Evolutionary conservation across 1,139 yeast species (phyloP).

Genomic region (Wickerhamomyces sp.): DNA sequence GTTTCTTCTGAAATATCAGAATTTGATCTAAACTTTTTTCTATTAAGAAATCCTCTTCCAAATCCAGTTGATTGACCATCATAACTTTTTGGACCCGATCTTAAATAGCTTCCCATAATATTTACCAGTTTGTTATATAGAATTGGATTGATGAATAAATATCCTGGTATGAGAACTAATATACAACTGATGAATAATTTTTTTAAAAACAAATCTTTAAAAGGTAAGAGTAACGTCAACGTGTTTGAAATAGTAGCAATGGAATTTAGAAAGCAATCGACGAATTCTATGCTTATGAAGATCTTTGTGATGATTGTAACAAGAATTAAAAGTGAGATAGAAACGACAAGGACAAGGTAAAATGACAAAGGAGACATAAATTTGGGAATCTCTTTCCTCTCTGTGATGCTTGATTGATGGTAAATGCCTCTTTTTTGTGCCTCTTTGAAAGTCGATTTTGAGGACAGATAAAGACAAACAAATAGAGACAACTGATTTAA

Average conservation of each 20-base stretch:
- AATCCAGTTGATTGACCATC: constrained; percentile 1
- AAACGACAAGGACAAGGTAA: not conserved
- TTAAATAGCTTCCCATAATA: not conserved
- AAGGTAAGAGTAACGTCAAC: not conserved
- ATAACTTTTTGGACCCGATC: not conserved
- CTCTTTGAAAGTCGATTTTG: too few relatives aligned
- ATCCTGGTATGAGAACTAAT: not conserved
- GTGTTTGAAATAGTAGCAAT: not conserved
- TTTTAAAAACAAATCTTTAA: not conserved
- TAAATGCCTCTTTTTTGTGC: too few relatives aligned
- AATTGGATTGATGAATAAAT: not conserved
- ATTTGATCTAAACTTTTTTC: constrained; percentile 7
- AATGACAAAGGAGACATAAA: too few relatives aligned
- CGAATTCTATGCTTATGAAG: too few relatives aligned
- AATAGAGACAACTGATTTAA: too few relatives aligned
- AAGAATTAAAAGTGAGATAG: not conserved
- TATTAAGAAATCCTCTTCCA: constrained; percentile 8
- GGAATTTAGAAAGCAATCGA: not conserved
- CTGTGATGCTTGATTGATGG: too few relatives aligned
- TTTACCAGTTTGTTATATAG: not conserved
- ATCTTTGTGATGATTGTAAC: not conserved
- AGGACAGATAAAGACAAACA: too few relatives aligned
- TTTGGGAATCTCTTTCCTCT: too few relatives aligned
- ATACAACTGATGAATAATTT: not conserved
- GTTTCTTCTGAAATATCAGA: constrained; percentile 7